These are phyloP conservation scores for Aspergillus glaucus DNA, from an alignment of 2,329 filamentous ascomycete genomes.

Conservation along the genomic window DNA sequence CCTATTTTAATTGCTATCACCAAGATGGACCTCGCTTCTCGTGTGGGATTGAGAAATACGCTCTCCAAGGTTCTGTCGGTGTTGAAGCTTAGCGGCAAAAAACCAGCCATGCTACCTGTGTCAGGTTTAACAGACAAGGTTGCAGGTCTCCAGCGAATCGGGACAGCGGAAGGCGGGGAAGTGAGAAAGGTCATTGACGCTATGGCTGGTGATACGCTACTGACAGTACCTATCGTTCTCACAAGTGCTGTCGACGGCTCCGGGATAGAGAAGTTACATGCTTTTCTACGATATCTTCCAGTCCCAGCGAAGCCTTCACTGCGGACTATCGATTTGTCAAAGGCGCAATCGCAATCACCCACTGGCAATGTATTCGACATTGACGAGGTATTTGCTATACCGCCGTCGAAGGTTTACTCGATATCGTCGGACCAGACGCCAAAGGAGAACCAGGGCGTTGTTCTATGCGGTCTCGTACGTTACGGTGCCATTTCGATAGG, in stretches of 20 bases:
- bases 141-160: conserved; percentile 52
- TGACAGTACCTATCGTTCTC: conserved; percentile 73
- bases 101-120: conserved; percentile 61
- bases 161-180: conserved; percentile 51
- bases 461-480: conserved; percentile 79
- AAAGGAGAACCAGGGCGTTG: conserved; percentile 53
- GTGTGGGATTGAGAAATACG: conserved; percentile 60
- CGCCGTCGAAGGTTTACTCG: conserved; percentile 53
- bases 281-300: conserved; percentile 69
- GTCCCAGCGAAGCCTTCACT: conserved; percentile 46
- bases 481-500: conserved; percentile 72
- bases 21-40: conserved; percentile 82
- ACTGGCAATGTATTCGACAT: conserved; percentile 72
- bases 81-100: conserved; percentile 68
- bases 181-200: conserved; percentile 50
- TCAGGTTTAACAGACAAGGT: conserved; percentile 44
- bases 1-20: conserved; percentile 80
- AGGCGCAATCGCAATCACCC: conserved; percentile 26
- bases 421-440: conserved; percentile 33
- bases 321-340: conserved; percentile 15
- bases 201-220: conserved; percentile 33
- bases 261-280: conserved; percentile 75
- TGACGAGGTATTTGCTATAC: conserved; percentile 79
- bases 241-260: conserved; percentile 81
- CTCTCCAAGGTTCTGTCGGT: conserved; percentile 68